Percentiles rank a stretch among this genome's conserved stretches.
These are phyloP conservation scores for Epicoccum sorghinum DNA, from an alignment of 2,329 filamentous ascomycete genomes.

Conservation along the genomic window DNA sequence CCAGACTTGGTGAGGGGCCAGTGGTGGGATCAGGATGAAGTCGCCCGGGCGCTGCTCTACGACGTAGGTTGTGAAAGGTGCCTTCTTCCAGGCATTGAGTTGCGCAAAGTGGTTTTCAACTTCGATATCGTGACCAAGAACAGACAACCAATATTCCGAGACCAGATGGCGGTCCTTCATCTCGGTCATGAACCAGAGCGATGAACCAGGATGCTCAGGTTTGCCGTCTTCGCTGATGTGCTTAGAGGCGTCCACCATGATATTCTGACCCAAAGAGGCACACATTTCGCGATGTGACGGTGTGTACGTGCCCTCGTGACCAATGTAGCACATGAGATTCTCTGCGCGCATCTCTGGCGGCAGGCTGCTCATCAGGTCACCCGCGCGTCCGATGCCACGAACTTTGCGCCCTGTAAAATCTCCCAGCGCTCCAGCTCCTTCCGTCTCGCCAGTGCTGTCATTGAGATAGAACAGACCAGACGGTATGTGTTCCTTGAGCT, in stretches of 20 bases:
- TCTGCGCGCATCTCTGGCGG: slow-evolving; percentile 87
- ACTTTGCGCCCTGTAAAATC: slow-evolving; percentile 57
- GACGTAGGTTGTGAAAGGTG: slow-evolving; percentile 89
- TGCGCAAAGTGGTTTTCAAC: slow-evolving; percentile 97
- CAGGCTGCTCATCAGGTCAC: slow-evolving; percentile 93
- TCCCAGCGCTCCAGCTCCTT: slow-evolving; percentile 61
- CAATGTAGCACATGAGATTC: slow-evolving; percentile 98
- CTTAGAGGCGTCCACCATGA: slow-evolving; percentile 91
- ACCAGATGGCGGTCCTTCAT: slow-evolving; percentile 89
- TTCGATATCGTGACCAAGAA: slow-evolving; percentile 93
- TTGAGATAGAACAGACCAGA: slow-evolving; percentile 89
- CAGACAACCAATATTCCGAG: slow-evolving; percentile 90
- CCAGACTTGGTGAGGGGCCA: slow-evolving; percentile 98
- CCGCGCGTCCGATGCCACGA: slow-evolving; percentile 71
- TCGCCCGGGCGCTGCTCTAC: slow-evolving; percentile 91
- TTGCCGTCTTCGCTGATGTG: slow-evolving; percentile 71
- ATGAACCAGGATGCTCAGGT: slow-evolving; percentile 76
- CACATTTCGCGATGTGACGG: slow-evolving; percentile 98
- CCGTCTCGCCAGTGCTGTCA: slow-evolving; percentile 68
- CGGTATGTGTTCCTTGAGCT: slow-evolving; percentile 78
- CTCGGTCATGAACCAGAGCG: slow-evolving; percentile 99
- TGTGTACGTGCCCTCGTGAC: slow-evolving; percentile 96
- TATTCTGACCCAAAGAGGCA: slow-evolving; percentile 92
- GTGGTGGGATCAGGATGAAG: slow-evolving; percentile 88
- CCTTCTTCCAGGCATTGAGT: slow-evolving; percentile 92